Conservation (phyloP, 768 basidiomycete genomes). For the Amyloporia xantha region DNA sequence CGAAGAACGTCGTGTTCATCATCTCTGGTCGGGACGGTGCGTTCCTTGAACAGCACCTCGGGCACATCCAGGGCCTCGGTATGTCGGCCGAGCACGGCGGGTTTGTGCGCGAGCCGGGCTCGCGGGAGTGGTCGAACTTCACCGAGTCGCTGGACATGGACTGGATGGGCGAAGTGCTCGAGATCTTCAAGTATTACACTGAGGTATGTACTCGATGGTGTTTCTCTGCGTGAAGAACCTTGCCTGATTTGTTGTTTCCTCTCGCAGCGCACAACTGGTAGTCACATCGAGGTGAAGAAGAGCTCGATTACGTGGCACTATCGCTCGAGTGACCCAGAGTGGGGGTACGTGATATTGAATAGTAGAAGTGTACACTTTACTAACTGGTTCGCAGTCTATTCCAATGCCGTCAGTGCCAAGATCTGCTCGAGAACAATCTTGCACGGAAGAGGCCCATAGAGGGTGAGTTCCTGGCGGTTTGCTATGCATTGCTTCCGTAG, state of each 20-base stretch:
- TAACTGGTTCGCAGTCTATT: constrained; percentile 47
- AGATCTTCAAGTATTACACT: constrained; percentile 95
- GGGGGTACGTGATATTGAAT: constrained; percentile 82
- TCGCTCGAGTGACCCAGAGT: constrained; percentile 87
- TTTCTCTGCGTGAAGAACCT: not conserved
- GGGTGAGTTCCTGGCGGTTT: constrained; percentile 36
- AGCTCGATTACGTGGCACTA: constrained; percentile 99
- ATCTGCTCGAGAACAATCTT: constrained; percentile 90
- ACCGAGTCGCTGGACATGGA: constrained; percentile 93
- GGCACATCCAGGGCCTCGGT: constrained; percentile 74
- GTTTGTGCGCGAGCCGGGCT: constrained; percentile 74
- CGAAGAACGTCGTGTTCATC: constrained; percentile 90
- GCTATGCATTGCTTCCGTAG: not conserved
- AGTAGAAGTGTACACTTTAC: too few species aligned
- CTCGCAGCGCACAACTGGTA: constrained; percentile 85
- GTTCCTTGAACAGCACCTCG: constrained; percentile 90
- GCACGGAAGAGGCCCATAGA: constrained; percentile 93
- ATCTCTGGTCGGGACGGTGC: constrained; percentile 93
- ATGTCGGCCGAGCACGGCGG: constrained; percentile 96
- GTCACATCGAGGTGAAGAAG: constrained; percentile 95
- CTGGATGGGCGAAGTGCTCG: constrained; percentile 94
- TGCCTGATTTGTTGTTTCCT: not conserved
- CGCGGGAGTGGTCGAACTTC: constrained; percentile 72
- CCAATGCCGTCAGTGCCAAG: constrained; percentile 96
- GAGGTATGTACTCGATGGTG: constrained; percentile 54